phyloP scores from a whole-genome alignment of 345 rosid species.

The Clausena lansium region DNA sequence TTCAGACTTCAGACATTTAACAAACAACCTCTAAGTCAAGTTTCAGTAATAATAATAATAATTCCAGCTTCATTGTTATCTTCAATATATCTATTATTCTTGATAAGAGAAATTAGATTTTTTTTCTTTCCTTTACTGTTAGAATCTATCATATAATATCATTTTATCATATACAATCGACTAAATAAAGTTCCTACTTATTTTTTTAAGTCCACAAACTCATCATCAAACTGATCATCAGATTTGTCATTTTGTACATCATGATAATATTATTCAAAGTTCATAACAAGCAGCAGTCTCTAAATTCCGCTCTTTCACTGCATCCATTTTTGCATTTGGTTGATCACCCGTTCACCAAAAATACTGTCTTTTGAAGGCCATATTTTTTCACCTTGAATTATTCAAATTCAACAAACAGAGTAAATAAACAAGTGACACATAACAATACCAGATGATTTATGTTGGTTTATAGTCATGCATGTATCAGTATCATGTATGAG shows the following conservation, averaged over 20 bases:
- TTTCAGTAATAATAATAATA: no score
- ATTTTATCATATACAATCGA: no score
- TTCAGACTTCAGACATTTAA: no score
- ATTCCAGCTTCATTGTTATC: background rate
- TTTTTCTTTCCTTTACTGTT: no score
- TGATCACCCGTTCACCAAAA: conserved; percentile 25
- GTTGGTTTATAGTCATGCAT: background rate
- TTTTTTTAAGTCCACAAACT: background rate
- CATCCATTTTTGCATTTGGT: background rate
- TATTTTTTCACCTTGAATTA: background rate
- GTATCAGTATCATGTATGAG: background rate
- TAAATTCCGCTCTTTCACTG: conserved; percentile 12
- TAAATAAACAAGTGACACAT: background rate
- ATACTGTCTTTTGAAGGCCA: background rate
- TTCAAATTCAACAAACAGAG: conserved; percentile 5
- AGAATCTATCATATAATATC: no score
- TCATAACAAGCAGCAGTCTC: conserved; percentile 8
- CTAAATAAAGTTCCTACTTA: background rate
- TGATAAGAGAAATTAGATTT: background rate
- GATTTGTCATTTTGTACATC: background rate
- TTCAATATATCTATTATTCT: background rate
- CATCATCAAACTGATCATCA: background rate
- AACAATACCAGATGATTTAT: background rate
- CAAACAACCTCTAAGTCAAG: no score
- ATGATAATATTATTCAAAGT: background rate